Conservation (phyloP, 1,284 basidiomycete genomes). For the Salmacisia buchloeana region DNA sequence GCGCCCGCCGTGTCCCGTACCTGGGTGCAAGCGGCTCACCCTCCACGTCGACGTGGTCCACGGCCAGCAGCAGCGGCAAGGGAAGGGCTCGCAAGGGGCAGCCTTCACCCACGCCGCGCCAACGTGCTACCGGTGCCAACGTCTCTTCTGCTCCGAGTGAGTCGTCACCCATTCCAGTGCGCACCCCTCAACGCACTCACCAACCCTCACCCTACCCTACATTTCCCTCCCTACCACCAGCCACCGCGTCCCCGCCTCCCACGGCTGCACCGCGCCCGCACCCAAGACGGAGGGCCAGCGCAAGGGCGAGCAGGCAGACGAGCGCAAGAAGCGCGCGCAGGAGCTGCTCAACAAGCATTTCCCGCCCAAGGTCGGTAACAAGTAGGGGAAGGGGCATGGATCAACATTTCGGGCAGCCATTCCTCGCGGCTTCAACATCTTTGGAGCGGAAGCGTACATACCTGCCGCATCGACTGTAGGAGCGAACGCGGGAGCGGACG, state of each 20-base stretch:
- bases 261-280: constrained; percentile 30
- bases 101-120: constrained; percentile 31
- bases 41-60: constrained; percentile 18
- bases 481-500: too few relatives aligned
- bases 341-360: constrained; percentile 36
- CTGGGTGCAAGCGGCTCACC: constrained; percentile 34
- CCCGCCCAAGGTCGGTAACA: constrained; percentile 22
- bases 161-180: neutral
- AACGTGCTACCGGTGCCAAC: constrained; percentile 32
- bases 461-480: too few relatives aligned
- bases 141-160: constrained; percentile 30
- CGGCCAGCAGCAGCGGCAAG: neutral
- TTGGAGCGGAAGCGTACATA: too few relatives aligned
- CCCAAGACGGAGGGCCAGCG: constrained; percentile 35
- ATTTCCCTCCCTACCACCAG: constrained; percentile 4
- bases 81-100: constrained; percentile 5
- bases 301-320: constrained; percentile 29
- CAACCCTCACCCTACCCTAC: neutral
- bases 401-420: too few relatives aligned
- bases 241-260: constrained; percentile 26
- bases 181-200: neutral
- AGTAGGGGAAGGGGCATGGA: too few relatives aligned
- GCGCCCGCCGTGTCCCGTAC: constrained; percentile 34
- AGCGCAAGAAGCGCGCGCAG: constrained; percentile 39
- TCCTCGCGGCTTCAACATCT: too few relatives aligned